Conservation (phyloP, 163 green algal species). For the Chloromonas sp. region DNA sequence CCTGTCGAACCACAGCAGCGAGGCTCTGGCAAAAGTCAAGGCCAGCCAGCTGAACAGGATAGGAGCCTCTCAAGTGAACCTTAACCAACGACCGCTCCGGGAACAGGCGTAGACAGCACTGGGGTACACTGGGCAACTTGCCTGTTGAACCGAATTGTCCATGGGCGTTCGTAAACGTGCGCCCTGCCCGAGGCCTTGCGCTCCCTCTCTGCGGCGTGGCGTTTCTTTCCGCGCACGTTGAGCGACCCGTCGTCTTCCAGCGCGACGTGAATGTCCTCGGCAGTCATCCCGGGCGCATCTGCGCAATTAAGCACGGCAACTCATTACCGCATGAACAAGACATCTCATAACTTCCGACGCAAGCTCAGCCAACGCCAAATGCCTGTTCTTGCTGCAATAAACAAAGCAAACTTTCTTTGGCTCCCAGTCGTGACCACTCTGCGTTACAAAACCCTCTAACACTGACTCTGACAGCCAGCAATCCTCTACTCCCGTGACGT, state of each 20-base stretch:
- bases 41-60: too few species aligned
- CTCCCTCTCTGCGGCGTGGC: background rate
- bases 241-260: background rate
- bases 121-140: background rate
- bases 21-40: too few species aligned
- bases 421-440: too few species aligned
- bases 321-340: background rate
- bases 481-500: too few species aligned
- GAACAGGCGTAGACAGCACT: background rate
- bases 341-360: background rate
- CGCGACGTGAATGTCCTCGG: background rate
- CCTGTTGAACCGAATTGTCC: background rate
- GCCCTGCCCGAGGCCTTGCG: background rate
- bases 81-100: too few species aligned
- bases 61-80: too few species aligned
- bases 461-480: too few species aligned
- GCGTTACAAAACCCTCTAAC: too few species aligned
- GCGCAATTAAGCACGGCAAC: background rate
- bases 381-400: too few species aligned
- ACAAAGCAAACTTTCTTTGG: too few species aligned
- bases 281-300: background rate
- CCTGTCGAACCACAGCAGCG: too few species aligned
- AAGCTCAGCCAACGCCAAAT: background rate
- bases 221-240: background rate
- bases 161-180: background rate